A percentile compares a stretch with the other conserved stretches of the same genome.
phyloP scores from a whole-genome alignment of 805 yeast genomes.

The Candida vartiovaarae region DNA sequence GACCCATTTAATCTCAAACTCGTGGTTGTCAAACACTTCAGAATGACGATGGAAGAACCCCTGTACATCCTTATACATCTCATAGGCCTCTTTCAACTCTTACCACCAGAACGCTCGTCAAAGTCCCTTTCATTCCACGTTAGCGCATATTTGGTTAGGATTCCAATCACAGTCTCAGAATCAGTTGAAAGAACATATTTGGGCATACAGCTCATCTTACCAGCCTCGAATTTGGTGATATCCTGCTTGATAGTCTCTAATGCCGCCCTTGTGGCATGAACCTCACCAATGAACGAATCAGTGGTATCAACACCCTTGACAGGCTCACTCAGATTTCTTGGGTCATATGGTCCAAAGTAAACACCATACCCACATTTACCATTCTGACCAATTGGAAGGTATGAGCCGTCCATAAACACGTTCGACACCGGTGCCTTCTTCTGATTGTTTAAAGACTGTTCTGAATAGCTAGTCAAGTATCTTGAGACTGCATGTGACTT shows the following conservation, averaged over 20 bases:
- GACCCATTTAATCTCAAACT: constrained; percentile 51
- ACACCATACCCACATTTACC: constrained; percentile 77
- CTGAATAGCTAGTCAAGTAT: constrained; percentile 2
- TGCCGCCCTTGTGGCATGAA: constrained; percentile 58
- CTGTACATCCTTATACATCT: constrained; percentile 35
- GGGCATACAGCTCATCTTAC: constrained; percentile 11
- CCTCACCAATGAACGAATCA: constrained; percentile 80
- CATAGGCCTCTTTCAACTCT: constrained; percentile 30
- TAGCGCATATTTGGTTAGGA: constrained; percentile 49
- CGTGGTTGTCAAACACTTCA: constrained; percentile 23
- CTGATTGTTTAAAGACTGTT: constrained; percentile 6
- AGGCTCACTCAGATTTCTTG: constrained; percentile 48
- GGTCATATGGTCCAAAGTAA: constrained; percentile 50
- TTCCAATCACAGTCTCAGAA: constrained; percentile 57
- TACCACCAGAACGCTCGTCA: constrained; percentile 29
- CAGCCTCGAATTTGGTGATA: constrained; percentile 19
- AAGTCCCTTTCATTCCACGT: constrained; percentile 56
- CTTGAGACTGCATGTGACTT: background rate
- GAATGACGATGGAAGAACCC: constrained; percentile 25
- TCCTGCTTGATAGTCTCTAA: constrained; percentile 33
- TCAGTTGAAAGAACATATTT: constrained; percentile 53
- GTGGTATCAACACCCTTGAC: constrained; percentile 37
- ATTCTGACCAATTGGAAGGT: constrained; percentile 35
- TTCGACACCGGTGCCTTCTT: background rate
- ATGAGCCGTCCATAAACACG: constrained; percentile 77